Conservation (phyloP, 1,284 basidiomycete genomes). For the Singerocomus inundabilis region DNA sequence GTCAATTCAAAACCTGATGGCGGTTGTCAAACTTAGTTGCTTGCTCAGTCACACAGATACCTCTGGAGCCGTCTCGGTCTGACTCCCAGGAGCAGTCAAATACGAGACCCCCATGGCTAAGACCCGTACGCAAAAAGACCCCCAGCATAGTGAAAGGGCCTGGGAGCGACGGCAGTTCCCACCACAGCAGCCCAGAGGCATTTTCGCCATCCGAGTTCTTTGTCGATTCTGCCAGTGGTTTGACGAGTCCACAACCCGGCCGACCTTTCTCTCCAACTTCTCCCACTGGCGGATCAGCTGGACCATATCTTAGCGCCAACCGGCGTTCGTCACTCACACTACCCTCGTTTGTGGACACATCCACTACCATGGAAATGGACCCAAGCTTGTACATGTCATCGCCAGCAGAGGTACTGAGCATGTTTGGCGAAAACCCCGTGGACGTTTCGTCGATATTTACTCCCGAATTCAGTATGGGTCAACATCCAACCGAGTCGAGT, state of each 20-base stretch:
- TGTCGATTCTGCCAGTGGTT: slow-evolving; percentile 35
- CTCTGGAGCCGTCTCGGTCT: slow-evolving; percentile 63
- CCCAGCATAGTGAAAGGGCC: slow-evolving; percentile 39
- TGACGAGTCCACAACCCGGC: slow-evolving; percentile 23
- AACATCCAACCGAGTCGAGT: slow-evolving; percentile 25
- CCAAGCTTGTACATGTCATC: slow-evolving; percentile 32
- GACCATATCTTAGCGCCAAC: slow-evolving; percentile 21
- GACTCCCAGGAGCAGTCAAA: slow-evolving; percentile 50
- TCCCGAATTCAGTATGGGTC: slow-evolving; percentile 32
- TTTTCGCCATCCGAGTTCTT: slow-evolving; percentile 66
- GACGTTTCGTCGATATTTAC: slow-evolving; percentile 32
- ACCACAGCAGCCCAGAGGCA: slow-evolving; percentile 61
- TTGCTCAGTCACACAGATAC: slow-evolving; percentile 77
- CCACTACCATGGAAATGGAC: slow-evolving; percentile 34
- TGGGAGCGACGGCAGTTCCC: slow-evolving; percentile 47
- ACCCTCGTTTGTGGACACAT: slow-evolving; percentile 25
- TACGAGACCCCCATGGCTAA: slow-evolving; percentile 78
- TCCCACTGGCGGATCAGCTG: slow-evolving; percentile 12
- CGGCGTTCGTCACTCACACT: slow-evolving; percentile 25
- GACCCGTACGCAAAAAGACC: slow-evolving; percentile 79
- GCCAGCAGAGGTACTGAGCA: slow-evolving; percentile 32
- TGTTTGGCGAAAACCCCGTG: slow-evolving; percentile 29
- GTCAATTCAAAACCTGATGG: slow-evolving; percentile 33
- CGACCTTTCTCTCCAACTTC: slow-evolving; percentile 24
- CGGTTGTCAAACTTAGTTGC: slow-evolving; percentile 15